Percentiles rank a stretch among this genome's conserved stretches.
phyloP scores from a whole-genome alignment of 805 yeast species.

The Geotrichum ghanense region DNA sequence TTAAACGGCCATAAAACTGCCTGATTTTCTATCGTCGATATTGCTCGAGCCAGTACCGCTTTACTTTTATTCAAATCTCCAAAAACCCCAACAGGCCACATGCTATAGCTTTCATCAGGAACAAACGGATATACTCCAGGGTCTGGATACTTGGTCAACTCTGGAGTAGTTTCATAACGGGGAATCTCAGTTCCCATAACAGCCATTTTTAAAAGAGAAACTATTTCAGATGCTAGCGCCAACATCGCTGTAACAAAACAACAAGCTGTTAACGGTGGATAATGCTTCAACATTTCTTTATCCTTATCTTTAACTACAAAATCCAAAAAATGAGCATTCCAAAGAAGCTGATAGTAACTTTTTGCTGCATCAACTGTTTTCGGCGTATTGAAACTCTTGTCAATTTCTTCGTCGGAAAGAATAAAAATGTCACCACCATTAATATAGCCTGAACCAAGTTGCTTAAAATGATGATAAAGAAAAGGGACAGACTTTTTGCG shows the following conservation, averaged over 20 bases:
- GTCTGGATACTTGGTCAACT: background rate
- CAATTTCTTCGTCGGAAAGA: background rate
- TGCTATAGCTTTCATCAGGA: background rate
- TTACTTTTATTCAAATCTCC: background rate
- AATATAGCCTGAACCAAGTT: background rate
- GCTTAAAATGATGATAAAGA: background rate
- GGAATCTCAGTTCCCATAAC: background rate
- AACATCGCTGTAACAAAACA: background rate
- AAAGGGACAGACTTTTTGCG: background rate
- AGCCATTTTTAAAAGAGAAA: background rate
- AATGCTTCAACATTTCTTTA: background rate
- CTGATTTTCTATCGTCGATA: background rate
- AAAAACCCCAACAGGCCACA: background rate
- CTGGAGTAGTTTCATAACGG: background rate
- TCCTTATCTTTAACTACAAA: background rate
- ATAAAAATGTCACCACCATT: too few species aligned
- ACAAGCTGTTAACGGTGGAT: background rate
- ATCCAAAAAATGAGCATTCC: background rate
- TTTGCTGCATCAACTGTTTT: background rate
- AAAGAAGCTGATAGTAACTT: background rate
- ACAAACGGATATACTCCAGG: background rate
- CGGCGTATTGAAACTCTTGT: background rate
- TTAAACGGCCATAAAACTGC: background rate
- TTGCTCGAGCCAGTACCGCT: background rate
- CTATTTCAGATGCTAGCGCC: background rate